A percentile compares a stretch with the other conserved stretches of the same genome.
phyloP scores from a whole-genome alignment of 2,329 filamentous ascomycete species.

The Colletotrichum echinochloae region DNA sequence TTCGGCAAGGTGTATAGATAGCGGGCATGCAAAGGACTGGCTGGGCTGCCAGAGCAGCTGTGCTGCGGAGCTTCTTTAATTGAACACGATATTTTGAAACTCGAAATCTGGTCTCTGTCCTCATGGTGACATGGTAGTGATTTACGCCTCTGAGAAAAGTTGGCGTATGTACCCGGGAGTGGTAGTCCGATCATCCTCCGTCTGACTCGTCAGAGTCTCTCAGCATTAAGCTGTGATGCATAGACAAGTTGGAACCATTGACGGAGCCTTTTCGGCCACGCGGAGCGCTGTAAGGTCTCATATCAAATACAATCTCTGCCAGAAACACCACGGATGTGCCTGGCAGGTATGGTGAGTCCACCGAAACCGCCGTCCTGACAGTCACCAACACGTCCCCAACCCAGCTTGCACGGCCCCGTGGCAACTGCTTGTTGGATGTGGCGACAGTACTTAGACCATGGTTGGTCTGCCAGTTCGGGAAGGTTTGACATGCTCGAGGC shows the following conservation, averaged over 20 bases:
- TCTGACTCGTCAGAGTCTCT: neutral
- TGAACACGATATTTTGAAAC: neutral
- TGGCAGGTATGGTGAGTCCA: neutral
- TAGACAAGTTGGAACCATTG: neutral
- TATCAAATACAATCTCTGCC: slow-evolving; percentile 1
- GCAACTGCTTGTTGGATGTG: neutral
- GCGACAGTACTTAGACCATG: neutral
- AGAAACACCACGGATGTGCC: neutral
- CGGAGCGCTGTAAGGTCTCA: neutral
- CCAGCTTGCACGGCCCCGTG: neutral
- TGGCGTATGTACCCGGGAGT: neutral
- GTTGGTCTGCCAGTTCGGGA: neutral
- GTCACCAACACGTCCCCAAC: neutral
- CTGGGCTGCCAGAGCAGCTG: slow-evolving; percentile 39
- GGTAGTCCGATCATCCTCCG: neutral
- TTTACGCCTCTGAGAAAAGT: neutral
- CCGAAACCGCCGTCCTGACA: neutral
- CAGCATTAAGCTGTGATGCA: neutral
- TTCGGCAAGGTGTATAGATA: slow-evolving; percentile 15
- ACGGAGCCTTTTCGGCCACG: neutral
- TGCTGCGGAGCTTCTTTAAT: slow-evolving; percentile 18
- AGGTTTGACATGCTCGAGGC: neutral
- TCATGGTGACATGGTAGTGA: neutral
- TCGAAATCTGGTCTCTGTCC: neutral
- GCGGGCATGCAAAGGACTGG: slow-evolving; percentile 14